Base-by-base conservation (phyloP, 371 early-diverging fungal genomes). In the Lichtheimia ramosa region DNA sequence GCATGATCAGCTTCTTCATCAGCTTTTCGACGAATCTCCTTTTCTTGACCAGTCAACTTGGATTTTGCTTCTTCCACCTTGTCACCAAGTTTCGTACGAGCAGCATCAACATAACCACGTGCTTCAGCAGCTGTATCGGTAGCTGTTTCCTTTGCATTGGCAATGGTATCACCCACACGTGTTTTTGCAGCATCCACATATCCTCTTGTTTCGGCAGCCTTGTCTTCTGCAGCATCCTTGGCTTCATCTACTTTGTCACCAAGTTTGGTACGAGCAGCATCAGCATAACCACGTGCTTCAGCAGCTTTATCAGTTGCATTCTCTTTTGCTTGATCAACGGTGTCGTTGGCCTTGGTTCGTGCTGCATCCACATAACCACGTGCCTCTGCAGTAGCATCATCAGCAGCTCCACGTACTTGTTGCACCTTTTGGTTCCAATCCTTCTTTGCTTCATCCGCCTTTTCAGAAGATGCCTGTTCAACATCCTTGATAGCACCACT, bases 281-380 rank as follows among this genome's bases (percentile, higher is more conserved):
- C 57, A 0, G 48, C 48, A 34, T 56, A 34, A 3, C 48, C 39
- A 34, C 23, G 39, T 1, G 59, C 59, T 27, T 58, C 24, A 16
- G 50, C 51, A 21, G 20, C 23, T 5, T 14, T 55, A 27, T 51
- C 51, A n/a, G 27, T 25, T 21, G 39, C 59, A 4, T 18, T 21
- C 14, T 51, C 59, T 20, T 58, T 58, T 18, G 50, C 50, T 15
- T 20, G 18, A 20, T 21, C 51, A 42, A 50, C 41, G 4, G 27
- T 46, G 23, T 59, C 43, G 10, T 48, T 41, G 12, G 39, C 23
- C 27, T 50, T 51, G 16, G 20, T 28, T 25, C 56, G 55, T 1
- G 55, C 62, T 3, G 49, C 62, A 25, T 62, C 62, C 12, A 55
- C 56, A 48, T 56, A 50, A 27, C 40, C 50, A 16, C 25, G n/a